Base-by-base conservation (phyloP, 768 basidiomycete species). In the Hypholoma fasciculare region DNA sequence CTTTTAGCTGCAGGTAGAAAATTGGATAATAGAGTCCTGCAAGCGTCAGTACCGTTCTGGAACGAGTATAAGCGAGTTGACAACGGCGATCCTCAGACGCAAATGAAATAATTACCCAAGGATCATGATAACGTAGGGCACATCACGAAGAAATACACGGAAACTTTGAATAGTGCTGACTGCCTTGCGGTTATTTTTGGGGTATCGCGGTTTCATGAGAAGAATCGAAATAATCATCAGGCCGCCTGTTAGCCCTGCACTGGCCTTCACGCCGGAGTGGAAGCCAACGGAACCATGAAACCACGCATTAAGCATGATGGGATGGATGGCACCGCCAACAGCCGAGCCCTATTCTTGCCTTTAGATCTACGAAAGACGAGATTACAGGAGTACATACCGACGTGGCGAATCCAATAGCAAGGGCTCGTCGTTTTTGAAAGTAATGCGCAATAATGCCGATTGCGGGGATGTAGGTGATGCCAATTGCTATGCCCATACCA, bases 221-320 rank as follows among this genome's bases (percentile, higher is more conserved):
- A 74, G 19, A 30, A 72, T 56, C 20, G 74, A 69, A 37, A 82
- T 58, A 14, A 77, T 23, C 17, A 82, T 70, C 6, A 79, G 54
- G 4, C 67, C 68, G 7, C 71, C 72, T 37, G 74, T 67, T 26
- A 84, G 60, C 7, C 70, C 79, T 13, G 81, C 81, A 49, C 79
- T 82, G 19, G 74, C 76, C 16, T 77, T 77, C n/a, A 81, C 80
- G 30, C 80, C 80, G 34, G 75, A 73, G n/a, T 72, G 84, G 78
- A 85, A 74, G 3, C 87, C 84, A 14, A 79, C 71, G 2, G 61
- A 62, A 3, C 78, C 77, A 55, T 80, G 69, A 57, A 81, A 78
- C 58, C 77, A 69, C 39, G 78, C 74, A 65, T 89, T 88, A 19
- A 90, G 72, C 74, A 87, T 78, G 62, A 87, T 85, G 2, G 85